These are phyloP conservation scores for Backusella tarrabulga DNA, from an alignment of 192 early-diverging fungal genomes.

Conservation along the genomic window DNA sequence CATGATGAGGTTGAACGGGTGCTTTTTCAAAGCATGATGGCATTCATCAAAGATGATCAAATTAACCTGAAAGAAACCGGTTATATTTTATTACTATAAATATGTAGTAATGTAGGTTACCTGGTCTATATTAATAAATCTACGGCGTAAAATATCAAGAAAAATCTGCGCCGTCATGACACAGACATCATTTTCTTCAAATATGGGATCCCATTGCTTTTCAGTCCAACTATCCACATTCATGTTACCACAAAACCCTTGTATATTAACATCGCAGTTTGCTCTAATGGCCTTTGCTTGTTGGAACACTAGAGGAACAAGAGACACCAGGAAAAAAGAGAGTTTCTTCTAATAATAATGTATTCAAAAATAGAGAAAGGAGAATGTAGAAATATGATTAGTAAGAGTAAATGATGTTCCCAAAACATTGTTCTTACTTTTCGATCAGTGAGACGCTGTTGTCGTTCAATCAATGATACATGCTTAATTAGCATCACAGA, in stretches of 20 bases:
- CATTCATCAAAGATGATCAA: slow-evolving; percentile 93
- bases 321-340: slow-evolving; percentile 79
- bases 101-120: slow-evolving; percentile 32
- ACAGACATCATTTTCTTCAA: slow-evolving; percentile 62
- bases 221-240: slow-evolving; percentile 58
- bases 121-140: slow-evolving; percentile 57
- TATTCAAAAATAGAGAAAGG: neutral
- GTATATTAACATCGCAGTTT: slow-evolving; percentile 65
- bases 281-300: slow-evolving; percentile 71
- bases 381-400: neutral
- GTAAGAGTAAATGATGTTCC: neutral
- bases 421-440: slow-evolving; percentile 32
- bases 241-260: slow-evolving; percentile 63
- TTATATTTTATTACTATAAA: neutral
- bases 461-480: slow-evolving; percentile 45
- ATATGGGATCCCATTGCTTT: slow-evolving; percentile 55
- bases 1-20: slow-evolving; percentile 80
- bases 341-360: slow-evolving; percentile 39
- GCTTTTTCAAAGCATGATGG: slow-evolving; percentile 77
- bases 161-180: slow-evolving; percentile 88
- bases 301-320: slow-evolving; percentile 83
- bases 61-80: slow-evolving; percentile 49
- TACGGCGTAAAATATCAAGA: slow-evolving; percentile 68
- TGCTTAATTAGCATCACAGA: slow-evolving; percentile 84
- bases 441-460: slow-evolving; percentile 22